These are phyloP conservation scores for Melaleuca quinquenervia DNA, from an alignment of 345 rosid species.

Conservation along the genomic window DNA sequence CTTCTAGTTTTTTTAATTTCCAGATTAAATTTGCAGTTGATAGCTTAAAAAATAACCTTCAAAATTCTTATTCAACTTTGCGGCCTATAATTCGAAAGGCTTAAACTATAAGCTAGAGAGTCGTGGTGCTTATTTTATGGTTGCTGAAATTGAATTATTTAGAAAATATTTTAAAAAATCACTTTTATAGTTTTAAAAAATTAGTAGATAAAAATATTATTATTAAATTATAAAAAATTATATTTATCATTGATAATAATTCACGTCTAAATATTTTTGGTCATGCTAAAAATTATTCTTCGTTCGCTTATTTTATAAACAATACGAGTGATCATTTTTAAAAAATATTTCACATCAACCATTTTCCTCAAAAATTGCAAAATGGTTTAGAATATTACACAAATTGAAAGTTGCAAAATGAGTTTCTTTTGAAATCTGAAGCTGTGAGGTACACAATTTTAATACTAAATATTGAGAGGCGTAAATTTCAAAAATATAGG, in stretches of 20 bases:
- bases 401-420: neutral
- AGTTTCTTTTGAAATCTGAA: neutral
- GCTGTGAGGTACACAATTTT: no score
- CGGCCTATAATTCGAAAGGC: neutral
- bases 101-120: neutral
- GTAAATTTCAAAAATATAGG: neutral
- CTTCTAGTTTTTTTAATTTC: neutral
- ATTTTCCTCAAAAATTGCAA: accelerated
- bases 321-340: accelerated
- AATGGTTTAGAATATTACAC: neutral
- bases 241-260: neutral
- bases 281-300: no score
- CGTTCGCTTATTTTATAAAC: no score
- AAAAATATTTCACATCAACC: neutral
- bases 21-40: neutral
- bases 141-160: accelerated
- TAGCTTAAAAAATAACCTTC: neutral
- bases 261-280: neutral
- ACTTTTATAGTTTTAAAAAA: neutral
- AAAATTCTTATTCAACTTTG: neutral
- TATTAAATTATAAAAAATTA: no score
- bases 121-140: neutral
- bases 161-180: neutral
- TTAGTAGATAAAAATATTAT: neutral
- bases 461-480: neutral